phyloP scores from a whole-genome alignment of 1,284 basidiomycete genomes.

The Ustilago hordei region DNA sequence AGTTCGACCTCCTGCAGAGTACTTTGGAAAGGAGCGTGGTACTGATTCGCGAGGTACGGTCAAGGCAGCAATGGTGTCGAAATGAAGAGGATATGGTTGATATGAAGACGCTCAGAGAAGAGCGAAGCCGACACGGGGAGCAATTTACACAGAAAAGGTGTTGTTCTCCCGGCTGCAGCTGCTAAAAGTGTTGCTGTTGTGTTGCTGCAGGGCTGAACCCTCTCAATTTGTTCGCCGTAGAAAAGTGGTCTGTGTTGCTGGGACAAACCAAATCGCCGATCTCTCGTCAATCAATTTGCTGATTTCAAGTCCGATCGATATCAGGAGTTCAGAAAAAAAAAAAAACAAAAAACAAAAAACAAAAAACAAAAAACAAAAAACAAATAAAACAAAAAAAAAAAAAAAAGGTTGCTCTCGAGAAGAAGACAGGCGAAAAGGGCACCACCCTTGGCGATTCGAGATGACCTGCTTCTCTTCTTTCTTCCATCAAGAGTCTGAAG shows the following conservation, averaged over 20 bases:
- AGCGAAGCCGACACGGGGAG: conserved; percentile 2
- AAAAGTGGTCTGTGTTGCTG: neutral
- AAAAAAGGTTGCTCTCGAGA: neutral
- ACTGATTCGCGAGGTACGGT: no score
- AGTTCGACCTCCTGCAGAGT: neutral
- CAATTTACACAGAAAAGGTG: conserved; percentile 4
- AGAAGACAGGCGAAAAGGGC: neutral
- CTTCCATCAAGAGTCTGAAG: conserved; percentile 44
- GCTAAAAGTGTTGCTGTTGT: neutral
- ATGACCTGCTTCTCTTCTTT: conserved; percentile 10
- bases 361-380: neutral
- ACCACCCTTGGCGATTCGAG: neutral
- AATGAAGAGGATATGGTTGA: neutral
- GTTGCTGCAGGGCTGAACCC: neutral
- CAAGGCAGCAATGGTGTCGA: neutral
- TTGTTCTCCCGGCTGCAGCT: conserved; percentile 8
- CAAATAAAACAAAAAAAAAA: no score
- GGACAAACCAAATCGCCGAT: neutral
- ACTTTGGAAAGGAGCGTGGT: neutral
- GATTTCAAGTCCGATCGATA: neutral
- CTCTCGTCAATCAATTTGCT: neutral
- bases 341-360: neutral
- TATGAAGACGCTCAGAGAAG: neutral
- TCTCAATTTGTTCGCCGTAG: no score
- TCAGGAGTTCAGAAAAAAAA: no score